Base-by-base conservation (phyloP, 805 yeast species). In the Lipomyces spencermartinsiae region DNA sequence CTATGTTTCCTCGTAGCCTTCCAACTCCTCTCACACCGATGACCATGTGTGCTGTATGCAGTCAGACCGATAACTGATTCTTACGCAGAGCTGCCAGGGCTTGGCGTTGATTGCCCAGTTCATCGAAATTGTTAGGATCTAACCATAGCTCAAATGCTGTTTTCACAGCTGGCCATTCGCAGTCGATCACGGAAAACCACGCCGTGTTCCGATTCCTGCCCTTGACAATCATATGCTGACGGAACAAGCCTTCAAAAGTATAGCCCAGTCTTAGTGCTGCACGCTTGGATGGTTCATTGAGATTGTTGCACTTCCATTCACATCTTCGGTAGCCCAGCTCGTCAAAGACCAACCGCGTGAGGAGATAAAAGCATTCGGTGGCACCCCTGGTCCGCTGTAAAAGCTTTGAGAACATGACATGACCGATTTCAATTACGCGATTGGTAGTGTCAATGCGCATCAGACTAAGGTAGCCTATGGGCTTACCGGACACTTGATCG, bases 371-470 rank as follows among this genome's bases (percentile, higher is more conserved):
- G n/a, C 49, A 43, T 6, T 43, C 49, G 22, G 49, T 43, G 49
- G 49, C 49, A 43, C 49, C 49, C n/a, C 49, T 43, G 8, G 49
- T 43, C 49, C 49, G 49, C 49, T 43, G 49, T 8, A 43, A 43
- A 16, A 43, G 22, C 25, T 16, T 43, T 19, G 49, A 43, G 49
- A 43, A 43, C 49, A 43, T 43, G 49, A 43, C 49, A n/a, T n/a
- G 22, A 4, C 49, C 49, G 5, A 43, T 19, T 14, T 43, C 49
- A n/a, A 43, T 43, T n/a, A 43, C 49, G n/a, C 49, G 49, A 19
- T 43, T 43, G 8, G 10, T 3, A n/a, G 49, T 9, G 49, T 43
- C 49, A 43, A 43, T 16, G 49, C 49, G 49, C 49, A 43, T 16
- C 49, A 43, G 25, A 43, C 49, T 43, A 14, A 43, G 16, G n/a